phyloP scores from a whole-genome alignment of 257 asterid species.

The Cruciata laevipes region DNA sequence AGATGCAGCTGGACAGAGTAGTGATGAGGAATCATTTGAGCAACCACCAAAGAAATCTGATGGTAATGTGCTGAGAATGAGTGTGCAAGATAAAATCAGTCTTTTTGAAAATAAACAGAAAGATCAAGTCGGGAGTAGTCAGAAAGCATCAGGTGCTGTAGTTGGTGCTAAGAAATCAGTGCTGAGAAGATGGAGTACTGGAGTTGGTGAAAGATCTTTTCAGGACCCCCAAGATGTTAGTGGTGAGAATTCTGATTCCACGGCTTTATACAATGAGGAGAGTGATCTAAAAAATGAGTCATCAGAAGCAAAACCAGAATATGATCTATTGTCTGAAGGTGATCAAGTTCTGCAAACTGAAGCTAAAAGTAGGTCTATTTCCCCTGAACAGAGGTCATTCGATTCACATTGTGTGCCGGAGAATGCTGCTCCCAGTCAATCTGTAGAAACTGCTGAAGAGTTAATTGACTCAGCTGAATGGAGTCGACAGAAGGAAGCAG shows the following conservation, averaged over 20 bases:
- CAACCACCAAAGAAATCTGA: conserved; percentile 52
- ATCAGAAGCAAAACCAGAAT: conserved; percentile 31
- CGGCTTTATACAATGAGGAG: conserved; percentile 26
- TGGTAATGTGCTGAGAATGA: conserved; percentile 54
- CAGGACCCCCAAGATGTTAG: conserved; percentile 27
- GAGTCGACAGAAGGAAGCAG: conserved; percentile 91
- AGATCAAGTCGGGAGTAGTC: conserved; percentile 54
- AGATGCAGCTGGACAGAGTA: conserved; percentile 37
- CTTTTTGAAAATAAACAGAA: conserved; percentile 90
- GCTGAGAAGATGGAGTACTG: conserved; percentile 95
- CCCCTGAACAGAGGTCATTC: conserved; percentile 28
- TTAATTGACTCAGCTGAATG: conserved; percentile 66
- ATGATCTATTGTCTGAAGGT: conserved; percentile 21
- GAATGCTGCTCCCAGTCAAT: conserved; percentile 33
- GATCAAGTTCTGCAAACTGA: conserved; percentile 25
- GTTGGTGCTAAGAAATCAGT: conserved; percentile 67
- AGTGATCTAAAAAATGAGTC: conserved; percentile 25
- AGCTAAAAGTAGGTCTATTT: conserved; percentile 28
- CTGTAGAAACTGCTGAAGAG: conserved; percentile 37
- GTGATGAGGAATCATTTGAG: conserved; percentile 59
- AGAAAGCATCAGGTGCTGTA: conserved; percentile 45
- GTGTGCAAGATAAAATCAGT: conserved; percentile 90
- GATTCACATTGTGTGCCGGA: conserved; percentile 28
- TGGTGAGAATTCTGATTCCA: conserved; percentile 31
- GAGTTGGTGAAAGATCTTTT: conserved; percentile 50